Base-by-base conservation (phyloP, 768 basidiomycete species). In the Podaxis sp. region DNA sequence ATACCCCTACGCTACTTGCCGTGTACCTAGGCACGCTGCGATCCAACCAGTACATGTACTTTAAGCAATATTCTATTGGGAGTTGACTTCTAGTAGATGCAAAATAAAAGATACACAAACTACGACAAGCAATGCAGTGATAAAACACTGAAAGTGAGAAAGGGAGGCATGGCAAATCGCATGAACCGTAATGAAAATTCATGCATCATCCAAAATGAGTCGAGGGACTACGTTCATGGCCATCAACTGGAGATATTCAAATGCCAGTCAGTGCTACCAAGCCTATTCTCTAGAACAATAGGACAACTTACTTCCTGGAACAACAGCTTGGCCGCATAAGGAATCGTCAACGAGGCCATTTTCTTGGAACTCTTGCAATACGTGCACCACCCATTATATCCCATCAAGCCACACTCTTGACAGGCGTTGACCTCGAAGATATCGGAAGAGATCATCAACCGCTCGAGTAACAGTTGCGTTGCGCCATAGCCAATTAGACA, bases 401-500 rank as follows among this genome's bases (percentile, higher is more conserved):
- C 97, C 84, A 99, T 89, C 67, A 98, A 77, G 7, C 97, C 97
- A 73, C 97, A 99, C 62, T 89, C 85, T 68, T 95, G 84, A 72
- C 97, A 99, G 12, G 96, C 96, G 69, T 96, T 93, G 57, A 97
- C 93, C 74, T 97, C 93, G 71, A 99, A 99, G 70, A 93, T 93
- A 77, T 99, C 97, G 24, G 95, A 97, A 5, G 96, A 99, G 64
- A 99, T 96, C 97, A 99, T 99, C 15, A 99, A 83, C 26, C 97
- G 91, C 76, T 99, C 97, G 2, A 99, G 86, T 38, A 99, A 79
- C 51, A 99, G 83, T 70, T 99, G 96, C 0, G 96, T 96, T 9
- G 97, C 97, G n/a, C 97, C 97, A 69, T 99, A 93, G 44, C 96
- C 97, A 70, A 98, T 96, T 46, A 98, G 80, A 74, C 97, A 99